Evolutionary conservation across 2,329 filamentous ascomycete species (phyloP).

Genomic region (Fusarium staphyleae): DNA sequence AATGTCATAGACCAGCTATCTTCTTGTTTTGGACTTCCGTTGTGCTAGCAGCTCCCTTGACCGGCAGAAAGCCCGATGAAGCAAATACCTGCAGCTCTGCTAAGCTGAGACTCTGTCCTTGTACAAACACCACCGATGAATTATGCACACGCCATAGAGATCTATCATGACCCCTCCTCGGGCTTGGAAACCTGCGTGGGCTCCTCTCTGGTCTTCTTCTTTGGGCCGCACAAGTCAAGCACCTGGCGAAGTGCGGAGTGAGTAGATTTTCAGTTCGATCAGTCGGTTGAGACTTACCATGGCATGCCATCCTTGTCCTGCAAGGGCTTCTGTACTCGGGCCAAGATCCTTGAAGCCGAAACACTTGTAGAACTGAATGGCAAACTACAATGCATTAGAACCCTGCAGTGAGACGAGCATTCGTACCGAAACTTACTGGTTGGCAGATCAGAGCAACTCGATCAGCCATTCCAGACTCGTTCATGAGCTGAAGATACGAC

Average conservation of each 20-base stretch:
- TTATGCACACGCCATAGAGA: not conserved
- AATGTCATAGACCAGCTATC: constrained; percentile 34
- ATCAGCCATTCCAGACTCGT: constrained; percentile 72
- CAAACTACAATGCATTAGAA: constrained; percentile 52
- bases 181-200: constrained; percentile 28
- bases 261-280: not conserved
- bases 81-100: constrained; percentile 11
- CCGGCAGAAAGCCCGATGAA: constrained; percentile 5
- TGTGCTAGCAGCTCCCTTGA: constrained; percentile 19
- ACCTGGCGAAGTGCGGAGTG: constrained; percentile 21
- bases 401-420: fast-evolving
- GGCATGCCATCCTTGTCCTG: constrained; percentile 82
- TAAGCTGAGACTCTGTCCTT: constrained; percentile 4
- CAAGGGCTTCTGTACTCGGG: constrained; percentile 73
- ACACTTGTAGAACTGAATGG: constrained; percentile 78
- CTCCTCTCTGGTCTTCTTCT: constrained; percentile 39
- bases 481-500: constrained; percentile 79
- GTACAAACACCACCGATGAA: not conserved
- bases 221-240: constrained; percentile 37
- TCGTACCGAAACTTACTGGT: constrained; percentile 57
- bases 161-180: constrained; percentile 11
- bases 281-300: constrained; percentile 63
- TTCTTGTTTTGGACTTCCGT: constrained; percentile 26
- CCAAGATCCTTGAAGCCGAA: constrained; percentile 76
- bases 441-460: constrained; percentile 79